Percentiles rank a stretch among this genome's conserved stretches.
Evolutionary conservation across 176 grass and related monocot species (phyloP).

Genomic region (Hsuehochloa calcarea): DNA sequence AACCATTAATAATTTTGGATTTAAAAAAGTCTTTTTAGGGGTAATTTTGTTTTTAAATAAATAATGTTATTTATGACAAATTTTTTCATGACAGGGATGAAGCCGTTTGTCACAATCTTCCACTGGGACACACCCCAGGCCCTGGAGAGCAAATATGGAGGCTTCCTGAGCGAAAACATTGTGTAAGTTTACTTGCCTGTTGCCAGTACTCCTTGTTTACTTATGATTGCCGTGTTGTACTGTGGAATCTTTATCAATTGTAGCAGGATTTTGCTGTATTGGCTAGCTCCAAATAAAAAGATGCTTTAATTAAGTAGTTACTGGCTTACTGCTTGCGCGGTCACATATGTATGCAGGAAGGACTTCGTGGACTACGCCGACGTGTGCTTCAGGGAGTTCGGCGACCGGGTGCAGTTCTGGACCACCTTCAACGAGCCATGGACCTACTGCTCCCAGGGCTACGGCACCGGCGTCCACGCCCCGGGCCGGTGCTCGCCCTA

Average conservation of each 20-base stretch:
- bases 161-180: conserved; percentile 62
- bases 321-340: too few species aligned
- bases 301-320: too few species aligned
- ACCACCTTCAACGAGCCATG: conserved; percentile 62
- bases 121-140: conserved; percentile 68
- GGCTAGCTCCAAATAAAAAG: too few species aligned
- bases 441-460: conserved; percentile 44
- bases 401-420: conserved; percentile 81
- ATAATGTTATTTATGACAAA: too few species aligned
- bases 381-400: conserved; percentile 69
- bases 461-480: conserved; percentile 34
- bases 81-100: conserved; percentile 29
- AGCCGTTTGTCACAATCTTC: conserved; percentile 65
- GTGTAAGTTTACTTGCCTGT: conserved; percentile 16
- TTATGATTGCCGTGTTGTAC: too few species aligned
- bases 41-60: too few species aligned
- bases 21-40: too few species aligned
- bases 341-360: conserved; percentile 25
- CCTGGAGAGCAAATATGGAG: conserved; percentile 57
- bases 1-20: too few species aligned
- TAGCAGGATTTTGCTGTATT: too few species aligned
- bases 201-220: background rate
- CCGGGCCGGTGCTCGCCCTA: conserved; percentile 46
- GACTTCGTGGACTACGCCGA: conserved; percentile 59
- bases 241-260: too few species aligned